Conservation (phyloP, 257 asterid species). For the Prunella vulgaris region DNA sequence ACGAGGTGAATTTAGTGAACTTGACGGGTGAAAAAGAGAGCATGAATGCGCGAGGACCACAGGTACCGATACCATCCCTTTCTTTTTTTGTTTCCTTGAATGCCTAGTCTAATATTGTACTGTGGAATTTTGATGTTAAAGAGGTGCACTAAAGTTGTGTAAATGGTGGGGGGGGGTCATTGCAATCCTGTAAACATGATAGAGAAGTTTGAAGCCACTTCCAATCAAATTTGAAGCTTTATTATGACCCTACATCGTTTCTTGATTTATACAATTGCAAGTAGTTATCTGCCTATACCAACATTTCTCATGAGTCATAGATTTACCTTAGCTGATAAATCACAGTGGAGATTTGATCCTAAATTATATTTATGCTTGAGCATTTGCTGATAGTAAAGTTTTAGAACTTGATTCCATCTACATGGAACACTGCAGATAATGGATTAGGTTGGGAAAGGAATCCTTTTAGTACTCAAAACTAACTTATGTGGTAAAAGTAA, state of each 20-base stretch:
- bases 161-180: conserved; percentile 28
- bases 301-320: conserved; percentile 25
- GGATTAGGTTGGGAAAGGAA: neutral
- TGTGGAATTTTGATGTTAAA: conserved; percentile 28
- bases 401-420: conserved; percentile 3
- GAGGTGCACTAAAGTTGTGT: conserved; percentile 27
- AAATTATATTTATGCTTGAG: neutral
- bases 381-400: conserved; percentile 6
- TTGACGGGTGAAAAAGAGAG: conserved; percentile 37
- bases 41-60: conserved; percentile 65
- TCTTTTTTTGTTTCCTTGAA: conserved; percentile 11
- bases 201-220: conserved; percentile 7
- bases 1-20: conserved; percentile 28
- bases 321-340: conserved; percentile 9
- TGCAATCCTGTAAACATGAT: conserved; percentile 3
- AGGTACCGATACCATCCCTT: conserved; percentile 50
- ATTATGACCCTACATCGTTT: conserved; percentile 31
- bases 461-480: neutral
- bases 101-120: conserved; percentile 40
- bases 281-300: conserved; percentile 19
- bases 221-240: conserved; percentile 29
- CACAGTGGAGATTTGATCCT: conserved; percentile 1
- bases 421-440: neutral
- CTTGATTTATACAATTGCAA: conserved; percentile 20
- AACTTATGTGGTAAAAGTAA: neutral